Evolutionary conservation across 768 basidiomycete species (phyloP).

Genomic region (Leccinum aurantiacum): DNA sequence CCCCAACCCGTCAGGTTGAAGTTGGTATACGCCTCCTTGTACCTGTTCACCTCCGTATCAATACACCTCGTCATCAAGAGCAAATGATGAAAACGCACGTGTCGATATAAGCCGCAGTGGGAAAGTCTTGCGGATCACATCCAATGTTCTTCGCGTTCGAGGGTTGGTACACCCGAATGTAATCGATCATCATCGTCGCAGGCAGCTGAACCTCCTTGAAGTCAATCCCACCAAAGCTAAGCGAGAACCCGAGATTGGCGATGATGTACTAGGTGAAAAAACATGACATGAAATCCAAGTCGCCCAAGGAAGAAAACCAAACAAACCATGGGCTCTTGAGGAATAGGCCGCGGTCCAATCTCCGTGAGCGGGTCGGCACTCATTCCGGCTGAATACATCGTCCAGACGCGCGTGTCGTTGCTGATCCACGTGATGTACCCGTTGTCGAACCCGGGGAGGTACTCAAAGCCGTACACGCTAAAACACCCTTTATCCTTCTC

Average conservation of each 20-base stretch:
- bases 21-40: constrained; percentile 46
- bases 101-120: constrained; percentile 76
- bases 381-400: constrained; percentile 48
- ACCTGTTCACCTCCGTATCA: constrained; percentile 25
- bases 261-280: constrained; percentile 55
- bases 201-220: constrained; percentile 54
- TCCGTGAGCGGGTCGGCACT: constrained; percentile 50
- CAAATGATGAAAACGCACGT: constrained; percentile 41
- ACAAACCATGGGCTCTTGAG: constrained; percentile 67
- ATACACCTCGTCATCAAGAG: too few relatives aligned
- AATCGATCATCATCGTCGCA: constrained; percentile 71
- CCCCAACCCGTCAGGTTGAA: constrained; percentile 46
- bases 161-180: constrained; percentile 74
- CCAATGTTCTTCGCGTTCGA: constrained; percentile 50
- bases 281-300: not conserved
- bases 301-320: not conserved
- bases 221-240: constrained; percentile 67
- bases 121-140: constrained; percentile 69
- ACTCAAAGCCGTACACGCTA: constrained; percentile 56
- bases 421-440: constrained; percentile 73
- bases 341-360: constrained; percentile 57
- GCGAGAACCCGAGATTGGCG: constrained; percentile 67
- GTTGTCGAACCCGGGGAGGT: constrained; percentile 47
- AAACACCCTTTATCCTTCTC: constrained; percentile 40
- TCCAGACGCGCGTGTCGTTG: constrained; percentile 56